Conservation (phyloP, 306 rosid genomes). For the Ormosia emarginata region DNA sequence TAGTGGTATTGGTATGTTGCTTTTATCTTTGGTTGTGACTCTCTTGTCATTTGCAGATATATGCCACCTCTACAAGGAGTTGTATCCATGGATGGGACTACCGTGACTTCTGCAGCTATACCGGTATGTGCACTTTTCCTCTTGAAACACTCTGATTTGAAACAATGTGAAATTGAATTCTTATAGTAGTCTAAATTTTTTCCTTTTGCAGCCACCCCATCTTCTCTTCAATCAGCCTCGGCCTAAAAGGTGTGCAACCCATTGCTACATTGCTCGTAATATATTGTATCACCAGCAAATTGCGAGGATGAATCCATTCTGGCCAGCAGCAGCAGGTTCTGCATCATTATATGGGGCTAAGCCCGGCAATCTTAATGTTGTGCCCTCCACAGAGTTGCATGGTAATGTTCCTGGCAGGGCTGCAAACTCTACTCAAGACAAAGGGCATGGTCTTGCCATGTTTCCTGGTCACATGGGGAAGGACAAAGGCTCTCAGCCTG, state of each 20-base stretch:
- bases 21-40: conserved; percentile 34
- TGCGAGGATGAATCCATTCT: conserved; percentile 81
- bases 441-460: conserved; percentile 60
- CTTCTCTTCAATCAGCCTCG: conserved; percentile 76
- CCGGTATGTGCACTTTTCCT: conserved; percentile 40
- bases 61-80: conserved; percentile 92
- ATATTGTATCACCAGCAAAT: conserved; percentile 73
- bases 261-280: conserved; percentile 86
- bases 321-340: conserved; percentile 91
- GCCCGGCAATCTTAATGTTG: conserved; percentile 54
- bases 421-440: conserved; percentile 59
- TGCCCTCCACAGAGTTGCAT: conserved; percentile 65
- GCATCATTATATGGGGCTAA: conserved; percentile 75
- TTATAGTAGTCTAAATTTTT: background rate
- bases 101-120: conserved; percentile 68
- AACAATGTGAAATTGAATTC: background rate
- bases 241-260: conserved; percentile 92
- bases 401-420: conserved; percentile 48
- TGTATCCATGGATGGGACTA: conserved; percentile 82
- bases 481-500: conserved; percentile 67
- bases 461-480: conserved; percentile 64
- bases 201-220: conserved; percentile 59
- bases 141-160: background rate
- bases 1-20: background rate
- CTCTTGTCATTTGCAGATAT: conserved; percentile 61